Conservation (phyloP, 495 filamentous ascomycete genomes). For the Hypomontagnella monticulosa region DNA sequence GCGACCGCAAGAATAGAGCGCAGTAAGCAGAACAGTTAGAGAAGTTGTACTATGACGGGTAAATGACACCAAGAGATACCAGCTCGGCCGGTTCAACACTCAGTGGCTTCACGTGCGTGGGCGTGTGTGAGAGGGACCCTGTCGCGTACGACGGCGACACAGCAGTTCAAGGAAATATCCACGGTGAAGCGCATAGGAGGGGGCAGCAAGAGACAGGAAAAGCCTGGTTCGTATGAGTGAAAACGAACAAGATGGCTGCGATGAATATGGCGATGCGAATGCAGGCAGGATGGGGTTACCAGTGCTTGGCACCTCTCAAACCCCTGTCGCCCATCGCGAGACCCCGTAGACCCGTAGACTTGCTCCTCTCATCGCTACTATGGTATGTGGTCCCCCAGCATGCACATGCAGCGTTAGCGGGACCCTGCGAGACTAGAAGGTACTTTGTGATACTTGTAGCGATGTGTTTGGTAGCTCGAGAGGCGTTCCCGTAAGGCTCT, state of each 20-base stretch:
- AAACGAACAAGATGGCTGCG: constrained; percentile 29
- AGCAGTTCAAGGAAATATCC: constrained; percentile 23
- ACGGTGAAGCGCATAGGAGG: constrained; percentile 26
- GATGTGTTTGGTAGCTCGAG: constrained; percentile 26
- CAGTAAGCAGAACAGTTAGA: constrained; percentile 20
- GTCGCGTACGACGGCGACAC: constrained; percentile 28
- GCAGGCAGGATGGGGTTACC: constrained; percentile 39
- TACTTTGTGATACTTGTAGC: constrained; percentile 45
- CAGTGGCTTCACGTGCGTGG: constrained; percentile 32
- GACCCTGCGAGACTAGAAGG: constrained; percentile 40
- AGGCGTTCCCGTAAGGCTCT: constrained; percentile 24
- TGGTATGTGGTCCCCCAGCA: constrained; percentile 40
- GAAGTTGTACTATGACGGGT: constrained; percentile 25
- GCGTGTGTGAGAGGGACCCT: constrained; percentile 23
- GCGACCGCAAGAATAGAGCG: constrained; percentile 10
- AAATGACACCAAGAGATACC: constrained; percentile 18
- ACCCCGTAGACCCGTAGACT: constrained; percentile 27
- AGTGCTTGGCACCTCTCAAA: constrained; percentile 45
- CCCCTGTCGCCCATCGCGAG: constrained; percentile 39
- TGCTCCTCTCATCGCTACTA: constrained; percentile 40
- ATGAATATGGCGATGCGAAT: constrained; percentile 41
- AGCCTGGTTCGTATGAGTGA: constrained; percentile 15
- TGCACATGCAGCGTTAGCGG: constrained; percentile 38
- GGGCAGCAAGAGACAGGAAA: constrained; percentile 14
- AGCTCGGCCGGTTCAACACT: constrained; percentile 16